Percentiles rank a stretch among this genome's conserved stretches.
Evolutionary conservation across 176 grass and related monocot genomes (phyloP).

Genomic region (Carex scoparia): DNA sequence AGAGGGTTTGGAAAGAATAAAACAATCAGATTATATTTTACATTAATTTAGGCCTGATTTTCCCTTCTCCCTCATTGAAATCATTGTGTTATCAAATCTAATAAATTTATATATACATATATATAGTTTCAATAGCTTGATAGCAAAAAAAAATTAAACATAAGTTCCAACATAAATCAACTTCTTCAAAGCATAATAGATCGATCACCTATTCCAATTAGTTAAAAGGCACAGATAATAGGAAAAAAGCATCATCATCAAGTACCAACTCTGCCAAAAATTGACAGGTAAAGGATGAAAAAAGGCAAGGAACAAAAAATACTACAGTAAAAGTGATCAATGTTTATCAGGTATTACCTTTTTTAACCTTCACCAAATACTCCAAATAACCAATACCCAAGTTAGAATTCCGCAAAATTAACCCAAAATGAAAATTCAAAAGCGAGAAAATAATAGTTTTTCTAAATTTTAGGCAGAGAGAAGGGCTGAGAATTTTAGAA

Average conservation of each 20-base stretch:
- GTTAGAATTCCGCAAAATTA: neutral
- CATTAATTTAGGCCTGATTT: neutral
- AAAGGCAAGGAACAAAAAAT: neutral
- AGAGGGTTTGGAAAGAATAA: neutral
- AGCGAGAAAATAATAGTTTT: neutral
- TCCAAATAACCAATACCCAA: neutral
- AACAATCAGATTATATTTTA: neutral
- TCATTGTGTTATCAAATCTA: neutral
- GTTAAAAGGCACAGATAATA: neutral
- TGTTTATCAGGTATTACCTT: neutral
- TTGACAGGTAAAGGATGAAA: neutral
- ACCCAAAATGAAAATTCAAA: neutral
- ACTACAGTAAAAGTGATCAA: neutral
- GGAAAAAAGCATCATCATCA: neutral
- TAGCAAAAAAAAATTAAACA: neutral
- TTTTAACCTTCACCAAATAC: neutral
- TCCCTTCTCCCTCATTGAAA: neutral
- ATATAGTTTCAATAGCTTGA: neutral
- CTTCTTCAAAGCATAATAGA: neutral
- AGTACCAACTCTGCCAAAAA: neutral
- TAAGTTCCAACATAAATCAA: neutral
- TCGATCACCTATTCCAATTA: neutral
- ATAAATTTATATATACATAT: neutral
- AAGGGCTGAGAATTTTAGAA: slow-evolving; percentile 8
- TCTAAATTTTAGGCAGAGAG: slow-evolving; percentile 23